Conservation (phyloP, 495 filamentous ascomycete species). For the Penicillium diatomitis region DNA sequence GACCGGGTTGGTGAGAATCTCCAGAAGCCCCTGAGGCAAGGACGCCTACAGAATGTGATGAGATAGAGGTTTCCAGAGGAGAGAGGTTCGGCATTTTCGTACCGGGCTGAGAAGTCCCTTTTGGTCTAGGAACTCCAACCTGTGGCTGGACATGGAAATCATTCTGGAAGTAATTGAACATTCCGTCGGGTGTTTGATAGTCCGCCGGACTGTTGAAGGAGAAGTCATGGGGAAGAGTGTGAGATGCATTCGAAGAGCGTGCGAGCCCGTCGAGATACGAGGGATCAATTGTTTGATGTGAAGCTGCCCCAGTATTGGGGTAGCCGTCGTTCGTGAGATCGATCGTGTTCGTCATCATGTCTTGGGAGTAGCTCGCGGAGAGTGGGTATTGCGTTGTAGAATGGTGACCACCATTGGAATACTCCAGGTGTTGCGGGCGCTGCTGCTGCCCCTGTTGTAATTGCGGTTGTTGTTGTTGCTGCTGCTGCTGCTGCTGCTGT, state of each 20-base stretch:
- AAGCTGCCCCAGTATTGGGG: constrained; percentile 14
- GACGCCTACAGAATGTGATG: neutral
- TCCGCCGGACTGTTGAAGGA: constrained; percentile 22
- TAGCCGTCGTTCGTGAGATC: constrained; percentile 26
- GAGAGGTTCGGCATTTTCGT: neutral
- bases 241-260: constrained; percentile 11
- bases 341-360: constrained; percentile 20
- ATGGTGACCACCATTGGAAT: constrained; percentile 9
- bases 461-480: constrained; percentile 7
- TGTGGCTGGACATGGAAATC: constrained; percentile 18
- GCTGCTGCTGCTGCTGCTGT: constrained; percentile 14
- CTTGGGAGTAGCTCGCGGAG: constrained; percentile 17
- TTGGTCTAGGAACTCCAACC: neutral
- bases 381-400: constrained; percentile 19
- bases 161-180: constrained; percentile 26
- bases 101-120: neutral
- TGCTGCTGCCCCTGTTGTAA: constrained; percentile 1
- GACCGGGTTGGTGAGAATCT: constrained; percentile 2
- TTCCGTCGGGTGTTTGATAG: constrained; percentile 11
- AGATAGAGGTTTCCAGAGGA: neutral
- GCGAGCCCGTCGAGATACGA: constrained; percentile 23
- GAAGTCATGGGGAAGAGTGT: constrained; percentile 7
- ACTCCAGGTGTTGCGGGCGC: constrained; percentile 15
- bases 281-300: constrained; percentile 33
- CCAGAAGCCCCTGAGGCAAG: neutral